Evolutionary conservation across 1,284 basidiomycete genomes (phyloP).

Genomic region (Trichosporon inkin): DNA sequence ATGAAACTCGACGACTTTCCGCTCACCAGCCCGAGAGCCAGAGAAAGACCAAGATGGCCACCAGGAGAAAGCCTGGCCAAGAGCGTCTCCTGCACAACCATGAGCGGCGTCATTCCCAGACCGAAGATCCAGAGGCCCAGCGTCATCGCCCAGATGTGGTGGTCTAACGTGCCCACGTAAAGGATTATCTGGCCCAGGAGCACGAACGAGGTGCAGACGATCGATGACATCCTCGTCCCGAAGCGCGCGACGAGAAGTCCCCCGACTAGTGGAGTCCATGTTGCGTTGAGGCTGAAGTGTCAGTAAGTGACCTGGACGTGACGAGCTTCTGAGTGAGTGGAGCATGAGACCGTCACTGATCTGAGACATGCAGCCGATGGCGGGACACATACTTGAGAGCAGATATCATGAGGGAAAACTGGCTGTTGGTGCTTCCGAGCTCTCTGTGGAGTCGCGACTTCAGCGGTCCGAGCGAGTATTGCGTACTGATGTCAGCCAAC

Average conservation of each 20-base stretch:
- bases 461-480: slow-evolving; percentile 67
- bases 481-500: slow-evolving; percentile 54
- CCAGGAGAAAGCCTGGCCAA: slow-evolving; percentile 67
- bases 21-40: slow-evolving; percentile 70
- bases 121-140: slow-evolving; percentile 61
- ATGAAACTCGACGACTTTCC: slow-evolving; percentile 72
- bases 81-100: slow-evolving; percentile 52
- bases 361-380: not conserved
- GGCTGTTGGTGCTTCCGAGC: slow-evolving; percentile 67
- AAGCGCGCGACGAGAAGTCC: slow-evolving; percentile 64
- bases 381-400: slow-evolving; percentile 53
- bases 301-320: not conserved
- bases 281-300: slow-evolving; percentile 61
- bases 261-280: slow-evolving; percentile 72
- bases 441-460: slow-evolving; percentile 68
- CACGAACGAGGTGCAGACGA: slow-evolving; percentile 66
- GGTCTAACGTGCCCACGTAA: slow-evolving; percentile 23
- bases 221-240: slow-evolving; percentile 53
- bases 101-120: slow-evolving; percentile 69
- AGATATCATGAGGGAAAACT: slow-evolving; percentile 69
- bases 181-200: slow-evolving; percentile 56
- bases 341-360: not conserved
- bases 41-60: slow-evolving; percentile 68
- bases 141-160: slow-evolving; percentile 28
- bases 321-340: not conserved